These are phyloP conservation scores for Hanseniaspora valbyensis DNA, from an alignment of 805 yeast genomes.

Conservation along the genomic window DNA sequence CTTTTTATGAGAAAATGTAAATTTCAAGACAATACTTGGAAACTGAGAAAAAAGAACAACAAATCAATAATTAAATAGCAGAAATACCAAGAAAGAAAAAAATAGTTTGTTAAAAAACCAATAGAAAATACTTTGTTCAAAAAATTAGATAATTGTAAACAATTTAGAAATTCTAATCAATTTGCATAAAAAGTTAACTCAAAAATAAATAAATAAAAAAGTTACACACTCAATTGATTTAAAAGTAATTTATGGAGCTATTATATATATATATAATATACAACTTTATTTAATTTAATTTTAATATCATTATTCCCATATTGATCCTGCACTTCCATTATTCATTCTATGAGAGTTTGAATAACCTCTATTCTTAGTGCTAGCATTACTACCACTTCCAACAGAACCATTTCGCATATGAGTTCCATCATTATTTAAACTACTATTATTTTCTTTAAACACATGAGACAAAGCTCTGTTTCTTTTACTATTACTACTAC, in stretches of 20 bases:
- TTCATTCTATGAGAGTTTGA: constrained; percentile 1
- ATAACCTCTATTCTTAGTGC: constrained; percentile 4
- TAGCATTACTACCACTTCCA: neutral
- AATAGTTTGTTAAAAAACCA: no score
- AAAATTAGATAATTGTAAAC: neutral
- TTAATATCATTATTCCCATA: neutral
- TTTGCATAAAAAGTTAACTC: neutral
- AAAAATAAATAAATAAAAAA: neutral
- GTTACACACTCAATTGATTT: neutral
- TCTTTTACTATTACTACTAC: neutral
- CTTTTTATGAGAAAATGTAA: no score
- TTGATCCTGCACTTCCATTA: neutral
- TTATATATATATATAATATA: no score
- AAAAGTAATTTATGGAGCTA: no score
- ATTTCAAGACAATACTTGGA: no score
- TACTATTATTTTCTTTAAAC: neutral
- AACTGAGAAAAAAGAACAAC: no score
- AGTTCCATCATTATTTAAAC: neutral
- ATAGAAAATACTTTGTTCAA: no score
- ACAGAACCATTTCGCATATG: constrained; percentile 4
- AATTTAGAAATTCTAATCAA: neutral
- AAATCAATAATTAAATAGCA: no score
- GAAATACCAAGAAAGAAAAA: no score
- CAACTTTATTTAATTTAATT: neutral
- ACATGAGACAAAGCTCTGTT: constrained; percentile 7